phyloP scores from a whole-genome alignment of 345 rosid genomes.

The Theobroma cacao region DNA sequence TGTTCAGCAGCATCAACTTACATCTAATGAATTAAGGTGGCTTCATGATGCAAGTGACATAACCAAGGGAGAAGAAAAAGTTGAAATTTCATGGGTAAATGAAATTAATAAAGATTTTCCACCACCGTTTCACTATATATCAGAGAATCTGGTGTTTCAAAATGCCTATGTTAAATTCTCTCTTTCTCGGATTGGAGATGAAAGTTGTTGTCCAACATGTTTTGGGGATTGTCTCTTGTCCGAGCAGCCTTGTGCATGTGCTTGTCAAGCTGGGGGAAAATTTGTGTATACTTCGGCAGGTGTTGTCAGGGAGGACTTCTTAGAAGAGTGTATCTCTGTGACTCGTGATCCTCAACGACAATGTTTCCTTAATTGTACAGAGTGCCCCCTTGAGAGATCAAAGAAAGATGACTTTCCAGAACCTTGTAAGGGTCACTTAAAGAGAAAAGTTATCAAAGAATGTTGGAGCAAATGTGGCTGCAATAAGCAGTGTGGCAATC shows the following conservation, averaged over 20 bases:
- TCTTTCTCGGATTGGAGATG: slow-evolving; percentile 52
- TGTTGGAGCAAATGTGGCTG: slow-evolving; percentile 97
- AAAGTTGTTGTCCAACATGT: slow-evolving; percentile 66
- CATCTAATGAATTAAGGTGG: slow-evolving; percentile 49
- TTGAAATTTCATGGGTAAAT: slow-evolving; percentile 73
- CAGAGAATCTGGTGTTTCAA: slow-evolving; percentile 49
- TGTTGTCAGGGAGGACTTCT: slow-evolving; percentile 53
- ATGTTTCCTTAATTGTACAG: slow-evolving; percentile 48
- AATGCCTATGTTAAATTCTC: slow-evolving; percentile 60
- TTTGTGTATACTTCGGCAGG: slow-evolving; percentile 61
- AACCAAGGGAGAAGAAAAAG: slow-evolving; percentile 65
- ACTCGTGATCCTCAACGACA: slow-evolving; percentile 55
- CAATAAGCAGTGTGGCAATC: slow-evolving; percentile 70
- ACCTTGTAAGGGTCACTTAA: slow-evolving; percentile 84
- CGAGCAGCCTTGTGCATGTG: slow-evolving; percentile 54
- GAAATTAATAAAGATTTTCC: slow-evolving; percentile 57
- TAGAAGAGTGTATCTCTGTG: slow-evolving; percentile 58
- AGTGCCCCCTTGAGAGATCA: slow-evolving; percentile 69
- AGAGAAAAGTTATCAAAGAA: slow-evolving; percentile 74
- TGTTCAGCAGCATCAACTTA: slow-evolving; percentile 43
- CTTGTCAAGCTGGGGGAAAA: slow-evolving; percentile 35
- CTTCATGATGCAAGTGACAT: slow-evolving; percentile 51
- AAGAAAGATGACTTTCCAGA: slow-evolving; percentile 47
- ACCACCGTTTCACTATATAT: slow-evolving; percentile 58
- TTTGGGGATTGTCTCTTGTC: slow-evolving; percentile 64